Base-by-base conservation (phyloP, 257 asterid genomes). In the Echites panduratus region DNA sequence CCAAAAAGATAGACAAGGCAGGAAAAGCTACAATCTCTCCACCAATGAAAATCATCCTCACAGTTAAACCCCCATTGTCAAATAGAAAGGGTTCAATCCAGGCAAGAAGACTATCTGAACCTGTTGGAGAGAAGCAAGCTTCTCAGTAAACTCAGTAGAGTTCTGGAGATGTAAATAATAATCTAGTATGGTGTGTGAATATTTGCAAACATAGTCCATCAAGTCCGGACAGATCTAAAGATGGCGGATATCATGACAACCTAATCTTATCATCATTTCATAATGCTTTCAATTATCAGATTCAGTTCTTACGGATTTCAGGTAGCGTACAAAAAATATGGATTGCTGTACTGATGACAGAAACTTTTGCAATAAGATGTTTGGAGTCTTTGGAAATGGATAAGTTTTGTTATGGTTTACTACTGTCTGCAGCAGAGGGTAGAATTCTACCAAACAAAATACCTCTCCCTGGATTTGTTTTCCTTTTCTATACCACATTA, bases 1-100 rank as follows among this genome's bases (percentile, higher is more conserved):
- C 74, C 63, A 77, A 75, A 49, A 76, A 71, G 48, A 68, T 20
- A 16, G 53, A 52, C 24, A 87, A 78, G 72, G 77, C 70, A 44
- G 72, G 71, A 41, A 84, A 79, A 71, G 48, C 67, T 48, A 75
- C 82, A 44, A 77, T 59, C 5, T 52, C 43, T 40, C 29, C 71
- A 26, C 69, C 75, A 43, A 70, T 71, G 76, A 76, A 68, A 53
- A 64, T 62, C 59, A 71, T 50, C 20, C 72, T 76, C 44, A 71
- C 73, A 13, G 76, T 63, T n/a, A 65, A 77, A 50, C 73, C 76
- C 12, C 32, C 76, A 12, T 32, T 56, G 16, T 64, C 68, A 8
- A 76, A 76, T 50, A 64, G 58, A 43, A 70, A 61, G 44, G 35
- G 20, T 48, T 29, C 11, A 1, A 13, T 7, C 41, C 75, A 70